Evolutionary conservation across 495 filamentous ascomycete species (phyloP).

Genomic region (Tuber melanosporum): DNA sequence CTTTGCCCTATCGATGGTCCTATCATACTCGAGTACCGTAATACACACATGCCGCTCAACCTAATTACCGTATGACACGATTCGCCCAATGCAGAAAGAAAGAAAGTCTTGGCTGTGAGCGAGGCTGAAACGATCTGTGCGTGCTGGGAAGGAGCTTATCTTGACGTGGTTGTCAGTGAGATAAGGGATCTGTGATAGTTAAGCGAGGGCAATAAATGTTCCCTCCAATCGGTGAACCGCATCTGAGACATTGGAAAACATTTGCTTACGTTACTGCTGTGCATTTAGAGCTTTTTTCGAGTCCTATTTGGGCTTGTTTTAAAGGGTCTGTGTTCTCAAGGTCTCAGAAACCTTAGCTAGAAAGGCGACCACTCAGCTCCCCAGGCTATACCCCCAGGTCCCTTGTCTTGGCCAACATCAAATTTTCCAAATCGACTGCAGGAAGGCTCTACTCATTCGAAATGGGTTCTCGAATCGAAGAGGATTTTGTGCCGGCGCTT

Average conservation of each 20-base stretch:
- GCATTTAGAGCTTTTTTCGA: neutral
- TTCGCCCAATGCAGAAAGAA: neutral
- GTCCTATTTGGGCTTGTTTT: no score
- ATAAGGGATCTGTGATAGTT: neutral
- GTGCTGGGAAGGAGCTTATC: neutral
- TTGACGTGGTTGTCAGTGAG: neutral
- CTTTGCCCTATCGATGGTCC: no score
- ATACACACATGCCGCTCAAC: neutral
- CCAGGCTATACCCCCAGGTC: no score
- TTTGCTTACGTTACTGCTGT: neutral
- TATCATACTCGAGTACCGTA: no score
- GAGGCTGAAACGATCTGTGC: neutral
- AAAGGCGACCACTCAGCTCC: no score
- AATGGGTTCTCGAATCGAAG: slow-evolving; percentile 20
- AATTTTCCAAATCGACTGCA: no score
- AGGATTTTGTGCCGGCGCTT: slow-evolving; percentile 52
- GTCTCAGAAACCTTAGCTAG: no score
- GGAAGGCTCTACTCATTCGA: neutral
- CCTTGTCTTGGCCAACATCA: no score
- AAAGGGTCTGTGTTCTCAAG: no score
- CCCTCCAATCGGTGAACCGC: neutral
- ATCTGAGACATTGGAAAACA: neutral
- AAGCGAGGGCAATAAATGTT: neutral
- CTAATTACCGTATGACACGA: neutral
- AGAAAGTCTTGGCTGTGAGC: neutral